Conservation (phyloP, 805 yeast genomes). For the Sugiyamaella smithiae region DNA sequence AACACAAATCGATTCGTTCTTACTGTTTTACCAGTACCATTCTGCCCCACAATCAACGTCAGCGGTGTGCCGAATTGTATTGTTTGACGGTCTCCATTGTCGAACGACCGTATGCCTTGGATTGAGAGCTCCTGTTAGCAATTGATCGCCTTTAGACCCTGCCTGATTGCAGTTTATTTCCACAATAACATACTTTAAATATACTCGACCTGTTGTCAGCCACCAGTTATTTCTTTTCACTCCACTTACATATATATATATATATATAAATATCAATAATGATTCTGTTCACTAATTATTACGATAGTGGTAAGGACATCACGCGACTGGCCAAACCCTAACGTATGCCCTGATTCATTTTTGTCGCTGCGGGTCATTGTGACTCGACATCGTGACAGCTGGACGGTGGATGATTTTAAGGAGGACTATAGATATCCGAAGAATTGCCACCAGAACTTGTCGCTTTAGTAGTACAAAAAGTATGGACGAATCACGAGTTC, state of each 20-base stretch:
- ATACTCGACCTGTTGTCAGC: constrained; percentile 20
- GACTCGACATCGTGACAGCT: too few relatives aligned
- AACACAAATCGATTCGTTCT: constrained; percentile 16
- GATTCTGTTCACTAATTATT: too few relatives aligned
- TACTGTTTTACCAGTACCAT: constrained; percentile 91
- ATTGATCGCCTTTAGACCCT: neutral
- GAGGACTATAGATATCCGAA: too few relatives aligned
- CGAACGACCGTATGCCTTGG: constrained; percentile 88
- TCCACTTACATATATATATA: too few relatives aligned
- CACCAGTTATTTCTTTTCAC: too few relatives aligned
- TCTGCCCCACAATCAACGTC: constrained; percentile 91
- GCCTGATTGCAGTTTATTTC: too few relatives aligned
- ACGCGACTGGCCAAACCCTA: too few relatives aligned
- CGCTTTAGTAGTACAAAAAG: neutral
- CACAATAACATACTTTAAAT: constrained; percentile 21
- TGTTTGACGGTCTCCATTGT: constrained; percentile 77
- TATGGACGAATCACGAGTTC: constrained; percentile 10
- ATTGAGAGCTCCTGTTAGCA: constrained; percentile 53
- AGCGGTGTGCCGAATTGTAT: constrained; percentile 87
- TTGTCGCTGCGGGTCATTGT: too few relatives aligned
- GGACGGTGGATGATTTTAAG: too few relatives aligned
- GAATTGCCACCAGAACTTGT: neutral
- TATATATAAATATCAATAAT: too few relatives aligned
- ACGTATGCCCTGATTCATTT: too few relatives aligned
- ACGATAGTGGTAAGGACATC: too few relatives aligned